Conservation (phyloP, 2,329 filamentous ascomycete genomes). For the Sporothrix globosa region DNA sequence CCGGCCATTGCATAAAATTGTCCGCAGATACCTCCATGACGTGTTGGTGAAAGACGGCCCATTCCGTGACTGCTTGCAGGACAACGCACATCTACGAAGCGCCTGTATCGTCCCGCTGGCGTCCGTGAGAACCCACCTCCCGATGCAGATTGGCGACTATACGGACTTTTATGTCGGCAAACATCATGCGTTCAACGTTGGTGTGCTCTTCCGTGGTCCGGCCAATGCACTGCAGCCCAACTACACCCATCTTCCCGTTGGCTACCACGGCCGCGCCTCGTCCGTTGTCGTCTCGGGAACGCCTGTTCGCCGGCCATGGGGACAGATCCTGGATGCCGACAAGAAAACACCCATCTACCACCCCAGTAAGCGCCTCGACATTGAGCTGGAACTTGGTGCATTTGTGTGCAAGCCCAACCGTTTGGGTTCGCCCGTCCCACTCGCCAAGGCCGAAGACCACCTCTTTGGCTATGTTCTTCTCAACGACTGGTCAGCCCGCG, state of each 20-base stretch:
- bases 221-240: slow-evolving; percentile 77
- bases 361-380: slow-evolving; percentile 67
- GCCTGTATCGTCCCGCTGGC: background rate
- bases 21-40: slow-evolving; percentile 13
- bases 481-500: slow-evolving; percentile 86
- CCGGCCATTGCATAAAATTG: background rate
- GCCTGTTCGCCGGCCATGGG: slow-evolving; percentile 70
- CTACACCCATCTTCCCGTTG: slow-evolving; percentile 79
- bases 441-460: slow-evolving; percentile 67
- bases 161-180: slow-evolving; percentile 32
- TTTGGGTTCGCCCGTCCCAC: slow-evolving; percentile 65
- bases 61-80: background rate
- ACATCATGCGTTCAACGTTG: slow-evolving; percentile 24
- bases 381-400: slow-evolving; percentile 79
- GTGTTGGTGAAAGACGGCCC: slow-evolving; percentile 7
- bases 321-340: slow-evolving; percentile 69
- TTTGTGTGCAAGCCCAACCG: slow-evolving; percentile 69
- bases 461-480: slow-evolving; percentile 81
- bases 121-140: slow-evolving; percentile 24
- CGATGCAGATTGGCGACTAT: slow-evolving; percentile 33
- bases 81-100: background rate
- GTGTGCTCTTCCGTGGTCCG: slow-evolving; percentile 56
- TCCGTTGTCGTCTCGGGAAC: slow-evolving; percentile 76
- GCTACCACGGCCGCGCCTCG: slow-evolving; percentile 78
- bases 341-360: slow-evolving; percentile 67